Conservation (phyloP, 176 grass and related monocot genomes). For the Miscanthus lutarioriparius region DNA sequence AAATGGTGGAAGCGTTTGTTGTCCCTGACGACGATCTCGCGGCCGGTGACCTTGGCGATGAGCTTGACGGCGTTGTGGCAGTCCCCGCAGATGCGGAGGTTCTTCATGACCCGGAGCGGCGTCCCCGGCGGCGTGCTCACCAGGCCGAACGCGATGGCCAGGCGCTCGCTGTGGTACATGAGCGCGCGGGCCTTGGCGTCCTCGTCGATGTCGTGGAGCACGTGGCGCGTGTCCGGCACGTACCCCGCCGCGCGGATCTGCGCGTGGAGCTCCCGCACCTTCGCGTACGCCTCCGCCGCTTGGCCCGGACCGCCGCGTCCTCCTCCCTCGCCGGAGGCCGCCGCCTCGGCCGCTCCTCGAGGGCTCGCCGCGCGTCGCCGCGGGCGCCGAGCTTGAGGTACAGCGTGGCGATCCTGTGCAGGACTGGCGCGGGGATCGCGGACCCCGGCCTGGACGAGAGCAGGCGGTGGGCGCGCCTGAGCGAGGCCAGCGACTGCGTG, state of each 20-base stretch:
- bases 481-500: slow-evolving; percentile 41
- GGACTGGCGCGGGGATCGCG: slow-evolving; percentile 16
- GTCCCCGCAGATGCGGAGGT: slow-evolving; percentile 88
- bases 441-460: slow-evolving; percentile 22
- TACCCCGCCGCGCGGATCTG: slow-evolving; percentile 73
- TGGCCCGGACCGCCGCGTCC: slow-evolving; percentile 15
- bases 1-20: slow-evolving; percentile 10
- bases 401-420: slow-evolving; percentile 46
- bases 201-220: slow-evolving; percentile 82
- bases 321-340: not conserved
- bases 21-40: slow-evolving; percentile 88
- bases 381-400: slow-evolving; percentile 69
- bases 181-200: slow-evolving; percentile 74
- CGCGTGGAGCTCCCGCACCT: slow-evolving; percentile 65
- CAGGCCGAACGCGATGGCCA: slow-evolving; percentile 82
- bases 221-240: slow-evolving; percentile 73
- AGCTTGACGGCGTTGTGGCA: slow-evolving; percentile 90
- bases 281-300: slow-evolving; percentile 74
- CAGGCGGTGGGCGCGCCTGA: slow-evolving; percentile 52
- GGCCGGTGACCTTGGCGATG: slow-evolving; percentile 70
- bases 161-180: slow-evolving; percentile 93
- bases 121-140: slow-evolving; percentile 70
- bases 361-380: slow-evolving; percentile 43
- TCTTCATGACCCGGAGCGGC: slow-evolving; percentile 85
- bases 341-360: slow-evolving; percentile 30